Percentiles rank a stretch among this genome's conserved stretches.
phyloP scores from a whole-genome alignment of 2,329 filamentous ascomycete genomes.

The Podosphaera aphanis region DNA sequence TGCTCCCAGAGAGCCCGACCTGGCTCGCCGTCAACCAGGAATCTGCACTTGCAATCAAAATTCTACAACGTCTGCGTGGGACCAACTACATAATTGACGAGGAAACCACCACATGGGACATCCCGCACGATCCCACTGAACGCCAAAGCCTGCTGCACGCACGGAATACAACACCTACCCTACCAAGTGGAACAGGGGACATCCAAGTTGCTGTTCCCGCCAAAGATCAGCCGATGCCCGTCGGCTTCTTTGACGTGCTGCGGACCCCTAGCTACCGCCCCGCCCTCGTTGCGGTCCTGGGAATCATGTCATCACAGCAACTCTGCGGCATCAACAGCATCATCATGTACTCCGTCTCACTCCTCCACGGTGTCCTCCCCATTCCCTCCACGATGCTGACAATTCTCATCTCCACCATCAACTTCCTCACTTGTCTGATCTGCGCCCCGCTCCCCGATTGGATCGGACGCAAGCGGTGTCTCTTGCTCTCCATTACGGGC shows the following conservation, averaged over 20 bases:
- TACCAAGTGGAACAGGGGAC: not conserved
- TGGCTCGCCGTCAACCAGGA: conserved; percentile 55
- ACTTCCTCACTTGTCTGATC: conserved; percentile 53
- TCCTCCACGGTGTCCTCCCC: conserved; percentile 60
- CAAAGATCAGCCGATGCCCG: conserved; percentile 15
- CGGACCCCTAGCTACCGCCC: conserved; percentile 43
- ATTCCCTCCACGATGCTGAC: conserved; percentile 65
- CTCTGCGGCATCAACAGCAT: conserved; percentile 89
- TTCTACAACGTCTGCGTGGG: conserved; percentile 56
- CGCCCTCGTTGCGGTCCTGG: conserved; percentile 61
- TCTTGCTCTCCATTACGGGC: conserved; percentile 60
- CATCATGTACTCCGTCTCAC: conserved; percentile 92
- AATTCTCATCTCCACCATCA: conserved; percentile 67
- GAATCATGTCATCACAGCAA: conserved; percentile 83
- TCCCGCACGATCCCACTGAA: conserved; percentile 13
- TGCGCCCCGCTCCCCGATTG: conserved; percentile 72
- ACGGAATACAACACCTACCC: not conserved
- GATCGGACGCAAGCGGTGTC: conserved; percentile 65
- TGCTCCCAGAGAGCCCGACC: conserved; percentile 69
- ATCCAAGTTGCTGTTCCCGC: not conserved
- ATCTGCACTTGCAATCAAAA: conserved; percentile 34
- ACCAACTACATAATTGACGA: conserved; percentile 41
- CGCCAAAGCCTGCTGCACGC: conserved; percentile 10
- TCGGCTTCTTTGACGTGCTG: conserved; percentile 42
- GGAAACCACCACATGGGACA: conserved; percentile 43